Base-by-base conservation (phyloP, 306 rosid genomes). In the Acacia acuminata region DNA sequence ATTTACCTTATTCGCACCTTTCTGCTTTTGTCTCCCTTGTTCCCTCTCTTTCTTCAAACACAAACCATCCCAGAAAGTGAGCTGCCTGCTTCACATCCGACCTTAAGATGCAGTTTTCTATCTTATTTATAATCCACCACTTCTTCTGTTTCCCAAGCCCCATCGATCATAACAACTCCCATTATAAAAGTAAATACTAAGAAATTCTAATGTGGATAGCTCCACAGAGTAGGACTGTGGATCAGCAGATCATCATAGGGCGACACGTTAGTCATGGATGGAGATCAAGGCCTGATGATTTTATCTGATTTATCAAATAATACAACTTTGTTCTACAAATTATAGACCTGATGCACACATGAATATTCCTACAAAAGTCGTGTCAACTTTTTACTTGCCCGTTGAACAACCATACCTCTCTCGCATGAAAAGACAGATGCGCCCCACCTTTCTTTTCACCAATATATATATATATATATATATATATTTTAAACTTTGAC, bases 11-110 rank as follows among this genome's bases (percentile, higher is more conserved):
- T 10, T 16, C 42, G 24, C 40, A 19, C 32, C 45, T 73, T 22
- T 13, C 73, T 27, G 53, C 20, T 34, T 34, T 17, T 17, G 25
- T 71, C 19, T 24, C 13, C 38, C 22, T 19, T 17, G 34, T 51
- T 45, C 27, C 56, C 63, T 69, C 36, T 58, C 71, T 67, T 78
- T n/a, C 77, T 38, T 50, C 48, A 20, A 60, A 64, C 40, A 8
- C 36, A 75, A 44, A 65, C 42, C 36, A 30, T 32, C 40, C 50
- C 55, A n/a, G 34, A 76, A 27, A 74, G 24, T 80, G 79, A 32
- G 66, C 38, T 84, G 77, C 81, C 68, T 63, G 75, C 82, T 61
- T 11, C 84, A 48, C 36, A 48, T 61, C 75, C 53, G 69, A 80
- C 70, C 82, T 71, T 60, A 34, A 27, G 10, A 8, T 32, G 42